Conservation (phyloP, 768 basidiomycete species). For the Suillus tomentosus region DNA sequence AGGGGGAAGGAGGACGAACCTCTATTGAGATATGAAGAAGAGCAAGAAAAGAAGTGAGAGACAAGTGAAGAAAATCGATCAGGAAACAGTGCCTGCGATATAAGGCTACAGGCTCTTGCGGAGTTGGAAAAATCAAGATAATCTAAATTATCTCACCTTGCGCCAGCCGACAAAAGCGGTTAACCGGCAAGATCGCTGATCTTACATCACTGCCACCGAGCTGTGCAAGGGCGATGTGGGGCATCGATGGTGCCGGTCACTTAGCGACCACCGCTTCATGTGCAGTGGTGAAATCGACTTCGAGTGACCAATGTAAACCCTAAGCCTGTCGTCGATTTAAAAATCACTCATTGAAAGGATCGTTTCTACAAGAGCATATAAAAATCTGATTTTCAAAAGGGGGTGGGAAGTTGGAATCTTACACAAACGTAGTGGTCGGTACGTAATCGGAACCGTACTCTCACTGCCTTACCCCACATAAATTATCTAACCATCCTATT, state of each 20-base stretch:
- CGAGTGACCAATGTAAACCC: too few species aligned
- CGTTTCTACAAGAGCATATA: too few species aligned
- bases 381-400: too few species aligned
- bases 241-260: not conserved
- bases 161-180: constrained; percentile 13
- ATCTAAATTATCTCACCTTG: constrained; percentile 7
- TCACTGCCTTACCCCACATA: constrained; percentile 13
- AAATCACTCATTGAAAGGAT: too few species aligned
- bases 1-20: constrained; percentile 23
- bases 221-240: constrained; percentile 12
- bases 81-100: constrained; percentile 15
- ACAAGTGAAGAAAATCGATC: constrained; percentile 31
- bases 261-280: too few species aligned
- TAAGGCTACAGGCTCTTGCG: constrained; percentile 21
- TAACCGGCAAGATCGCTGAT: constrained; percentile 11
- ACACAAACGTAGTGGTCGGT: too few species aligned
- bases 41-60: constrained; percentile 31
- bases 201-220: constrained; percentile 12
- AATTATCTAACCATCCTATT: constrained; percentile 11
- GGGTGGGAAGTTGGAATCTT: too few species aligned
- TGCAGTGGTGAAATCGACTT: too few species aligned
- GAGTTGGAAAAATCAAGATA: constrained; percentile 33
- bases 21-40: constrained; percentile 35
- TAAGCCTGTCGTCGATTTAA: too few species aligned
- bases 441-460: not conserved